phyloP scores from a whole-genome alignment of 2,329 filamentous ascomycete genomes.

The Scleromitrula shiraiana region DNA sequence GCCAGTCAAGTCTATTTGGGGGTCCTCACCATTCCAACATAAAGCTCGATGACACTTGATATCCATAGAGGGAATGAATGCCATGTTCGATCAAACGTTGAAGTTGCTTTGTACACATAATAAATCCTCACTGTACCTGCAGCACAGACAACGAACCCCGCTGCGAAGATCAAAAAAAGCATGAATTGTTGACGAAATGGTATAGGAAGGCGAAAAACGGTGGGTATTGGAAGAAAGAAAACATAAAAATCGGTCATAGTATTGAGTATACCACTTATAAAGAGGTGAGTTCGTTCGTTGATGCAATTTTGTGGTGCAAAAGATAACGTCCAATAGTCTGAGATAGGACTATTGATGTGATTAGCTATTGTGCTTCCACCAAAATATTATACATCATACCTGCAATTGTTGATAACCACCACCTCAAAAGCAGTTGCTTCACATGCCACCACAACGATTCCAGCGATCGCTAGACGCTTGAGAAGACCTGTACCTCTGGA shows the following conservation, averaged over 20 bases:
- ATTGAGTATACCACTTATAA: slow-evolving; percentile 48
- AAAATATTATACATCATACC: slow-evolving; percentile 21
- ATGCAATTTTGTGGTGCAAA: slow-evolving; percentile 33
- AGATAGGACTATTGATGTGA: slow-evolving; percentile 28
- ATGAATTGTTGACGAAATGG: slow-evolving; percentile 39
- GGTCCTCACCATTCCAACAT: slow-evolving; percentile 36
- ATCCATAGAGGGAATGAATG: slow-evolving; percentile 30
- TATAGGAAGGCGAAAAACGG: slow-evolving; percentile 37
- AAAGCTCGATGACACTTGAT: slow-evolving; percentile 32
- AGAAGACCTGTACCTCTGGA: slow-evolving; percentile 28
- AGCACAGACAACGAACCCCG: slow-evolving; percentile 38
- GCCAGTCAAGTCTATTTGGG: not conserved
- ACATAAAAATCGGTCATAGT: slow-evolving; percentile 49
- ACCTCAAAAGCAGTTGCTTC: slow-evolving; percentile 29
- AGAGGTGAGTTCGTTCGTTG: slow-evolving; percentile 41
- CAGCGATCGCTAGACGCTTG: slow-evolving; percentile 22
- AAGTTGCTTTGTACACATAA: slow-evolving; percentile 26
- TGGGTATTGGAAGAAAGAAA: slow-evolving; percentile 41
- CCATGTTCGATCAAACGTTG: slow-evolving; percentile 30
- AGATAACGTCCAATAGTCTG: slow-evolving; percentile 32
- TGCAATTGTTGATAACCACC: slow-evolving; percentile 34
- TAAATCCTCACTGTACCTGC: slow-evolving; percentile 32
- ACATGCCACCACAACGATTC: slow-evolving; percentile 29
- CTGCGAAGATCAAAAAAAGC: slow-evolving; percentile 39
- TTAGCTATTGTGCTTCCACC: not conserved